Conservation (phyloP, 768 basidiomycete genomes). For the Cyathus striatus region DNA sequence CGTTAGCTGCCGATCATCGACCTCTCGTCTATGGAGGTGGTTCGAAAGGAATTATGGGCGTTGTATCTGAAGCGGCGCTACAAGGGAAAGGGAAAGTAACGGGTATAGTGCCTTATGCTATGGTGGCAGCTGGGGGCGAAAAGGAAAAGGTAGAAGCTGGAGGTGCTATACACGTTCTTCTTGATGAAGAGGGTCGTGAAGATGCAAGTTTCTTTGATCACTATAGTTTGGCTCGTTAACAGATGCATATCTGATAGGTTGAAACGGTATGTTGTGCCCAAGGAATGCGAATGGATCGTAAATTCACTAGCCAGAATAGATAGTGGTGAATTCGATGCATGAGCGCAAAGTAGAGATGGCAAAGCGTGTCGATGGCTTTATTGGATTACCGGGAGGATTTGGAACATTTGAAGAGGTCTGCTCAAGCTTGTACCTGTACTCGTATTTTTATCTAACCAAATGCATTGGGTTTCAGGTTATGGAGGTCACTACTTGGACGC, state of each 20-base stretch:
- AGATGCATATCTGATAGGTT: slow-evolving; percentile 16
- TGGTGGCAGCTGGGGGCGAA: slow-evolving; percentile 64
- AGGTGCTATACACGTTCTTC: slow-evolving; percentile 9
- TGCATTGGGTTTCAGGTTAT: slow-evolving; percentile 47
- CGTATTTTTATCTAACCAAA: neutral
- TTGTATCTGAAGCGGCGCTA: slow-evolving; percentile 61
- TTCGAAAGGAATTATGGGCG: slow-evolving; percentile 79
- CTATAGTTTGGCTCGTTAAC: no score
- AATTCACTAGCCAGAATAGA: slow-evolving; percentile 23
- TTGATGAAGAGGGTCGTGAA: slow-evolving; percentile 20
- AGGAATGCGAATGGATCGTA: neutral
- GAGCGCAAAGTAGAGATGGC: slow-evolving; percentile 94
- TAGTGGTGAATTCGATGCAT: slow-evolving; percentile 80
- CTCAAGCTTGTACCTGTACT: neutral
- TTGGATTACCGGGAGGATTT: slow-evolving; percentile 89
- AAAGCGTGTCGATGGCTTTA: slow-evolving; percentile 68
- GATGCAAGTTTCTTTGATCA: slow-evolving; percentile 16
- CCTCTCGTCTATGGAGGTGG: slow-evolving; percentile 89
- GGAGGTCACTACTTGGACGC: slow-evolving; percentile 94
- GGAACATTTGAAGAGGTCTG: slow-evolving; percentile 92
- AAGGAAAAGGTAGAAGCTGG: slow-evolving; percentile 36
- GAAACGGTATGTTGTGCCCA: slow-evolving; percentile 22
- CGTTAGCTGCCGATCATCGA: slow-evolving; percentile 54
- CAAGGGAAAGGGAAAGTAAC: slow-evolving; percentile 67
- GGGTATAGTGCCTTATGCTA: slow-evolving; percentile 76